A percentile compares a stretch with the other conserved stretches of the same genome.
phyloP scores from a whole-genome alignment of 169 alveolate species.

The Hepatocystis sp. region DNA sequence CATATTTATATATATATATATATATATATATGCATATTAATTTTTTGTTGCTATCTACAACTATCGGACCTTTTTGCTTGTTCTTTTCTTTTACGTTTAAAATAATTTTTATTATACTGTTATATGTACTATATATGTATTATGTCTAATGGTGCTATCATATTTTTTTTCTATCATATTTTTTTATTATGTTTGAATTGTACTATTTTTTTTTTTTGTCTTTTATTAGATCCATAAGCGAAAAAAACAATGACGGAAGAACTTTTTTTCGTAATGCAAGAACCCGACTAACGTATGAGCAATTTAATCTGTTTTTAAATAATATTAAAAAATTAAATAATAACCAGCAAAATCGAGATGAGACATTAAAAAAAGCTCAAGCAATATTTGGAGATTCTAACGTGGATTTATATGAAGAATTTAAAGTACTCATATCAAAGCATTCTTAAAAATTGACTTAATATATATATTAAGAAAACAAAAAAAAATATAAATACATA shows the following conservation, averaged over 20 bases:
- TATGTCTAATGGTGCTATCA: no score
- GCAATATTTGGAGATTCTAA: slow-evolving; percentile 81
- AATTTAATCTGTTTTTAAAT: slow-evolving; percentile 84
- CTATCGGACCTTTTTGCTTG: no score
- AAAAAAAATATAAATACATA: slow-evolving; percentile 12
- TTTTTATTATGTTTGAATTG: background rate
- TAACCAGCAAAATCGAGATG: slow-evolving; percentile 88
- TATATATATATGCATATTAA: no score
- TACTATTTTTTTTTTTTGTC: background rate
- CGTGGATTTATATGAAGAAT: slow-evolving; percentile 84
- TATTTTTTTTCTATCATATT: background rate
- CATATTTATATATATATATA: no score
- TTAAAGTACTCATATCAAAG: slow-evolving; percentile 81
- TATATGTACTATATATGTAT: no score
- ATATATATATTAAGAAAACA: no score
- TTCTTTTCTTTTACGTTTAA: no score
- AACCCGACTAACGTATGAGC: slow-evolving; percentile 84
- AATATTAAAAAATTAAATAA: slow-evolving; percentile 89
- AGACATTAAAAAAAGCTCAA: slow-evolving; percentile 80
- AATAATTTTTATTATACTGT: no score
- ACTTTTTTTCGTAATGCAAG: slow-evolving; percentile 83
- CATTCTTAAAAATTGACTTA: no score
- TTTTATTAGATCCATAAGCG: slow-evolving; percentile 15
- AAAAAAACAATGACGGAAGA: slow-evolving; percentile 37
- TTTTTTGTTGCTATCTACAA: no score